Conservation (phyloP, 2,329 filamentous ascomycete species). For the Epichloe coenophiala region DNA sequence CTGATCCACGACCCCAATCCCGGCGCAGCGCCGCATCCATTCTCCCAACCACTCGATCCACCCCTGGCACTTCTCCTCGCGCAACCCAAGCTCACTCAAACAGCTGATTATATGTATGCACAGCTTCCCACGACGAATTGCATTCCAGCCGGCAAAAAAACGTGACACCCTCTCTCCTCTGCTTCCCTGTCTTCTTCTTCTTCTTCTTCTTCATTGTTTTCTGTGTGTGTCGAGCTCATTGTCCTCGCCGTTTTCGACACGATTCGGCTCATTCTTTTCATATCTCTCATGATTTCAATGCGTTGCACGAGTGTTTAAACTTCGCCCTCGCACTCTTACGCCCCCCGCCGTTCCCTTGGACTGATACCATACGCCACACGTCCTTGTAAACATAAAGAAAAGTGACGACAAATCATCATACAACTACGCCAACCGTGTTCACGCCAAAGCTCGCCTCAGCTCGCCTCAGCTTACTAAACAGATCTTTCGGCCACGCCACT, state of each 20-base stretch:
- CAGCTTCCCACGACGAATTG: conserved; percentile 3
- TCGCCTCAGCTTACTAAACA: conserved; percentile 1
- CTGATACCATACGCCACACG: neutral
- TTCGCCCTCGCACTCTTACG: neutral
- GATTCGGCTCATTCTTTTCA: neutral
- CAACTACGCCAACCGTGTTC: neutral
- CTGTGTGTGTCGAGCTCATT: neutral
- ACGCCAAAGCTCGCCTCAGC: conserved; percentile 1
- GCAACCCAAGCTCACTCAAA: neutral
- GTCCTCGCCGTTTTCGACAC: neutral
- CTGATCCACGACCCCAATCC: neutral
- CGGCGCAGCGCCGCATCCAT: neutral
- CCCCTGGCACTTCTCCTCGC: neutral
- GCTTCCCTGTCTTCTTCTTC: neutral
- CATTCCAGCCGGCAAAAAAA: conserved; percentile 5
- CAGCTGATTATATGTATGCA: neutral
- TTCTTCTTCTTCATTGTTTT: neutral
- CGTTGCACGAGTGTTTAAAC: neutral
- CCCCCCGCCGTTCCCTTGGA: neutral
- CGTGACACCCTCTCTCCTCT: conserved; percentile 2
- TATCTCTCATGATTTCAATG: neutral
- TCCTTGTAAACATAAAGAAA: conserved; percentile 8
- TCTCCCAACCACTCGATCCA: neutral
- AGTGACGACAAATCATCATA: neutral
- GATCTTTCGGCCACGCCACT: neutral